Conservation (phyloP, 176 grass and related monocot species). For the Triticum urartu region DNA sequence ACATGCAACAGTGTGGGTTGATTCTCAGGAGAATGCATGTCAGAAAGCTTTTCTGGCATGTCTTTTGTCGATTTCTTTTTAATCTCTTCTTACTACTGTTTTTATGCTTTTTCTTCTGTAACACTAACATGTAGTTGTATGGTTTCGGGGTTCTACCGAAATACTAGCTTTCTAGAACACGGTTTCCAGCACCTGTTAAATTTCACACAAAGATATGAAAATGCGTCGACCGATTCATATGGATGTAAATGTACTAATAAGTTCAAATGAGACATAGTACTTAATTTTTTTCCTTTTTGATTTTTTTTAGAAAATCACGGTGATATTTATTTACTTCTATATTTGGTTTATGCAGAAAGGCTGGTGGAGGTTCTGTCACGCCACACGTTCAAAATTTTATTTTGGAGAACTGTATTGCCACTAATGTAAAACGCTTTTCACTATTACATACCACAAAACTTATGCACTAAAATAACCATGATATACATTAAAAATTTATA, state of each 20-base stretch:
- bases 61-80: neutral
- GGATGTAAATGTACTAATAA: neutral
- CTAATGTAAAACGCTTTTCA: slow-evolving; percentile 49
- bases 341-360: slow-evolving; percentile 54
- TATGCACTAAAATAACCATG: neutral
- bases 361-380: slow-evolving; percentile 74
- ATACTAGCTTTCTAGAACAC: neutral
- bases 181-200: neutral
- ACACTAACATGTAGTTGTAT: neutral
- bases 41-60: neutral
- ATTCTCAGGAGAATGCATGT: neutral
- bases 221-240: too few species aligned
- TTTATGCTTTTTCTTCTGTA: neutral
- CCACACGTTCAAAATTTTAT: slow-evolving; percentile 64
- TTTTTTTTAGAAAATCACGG: neutral
- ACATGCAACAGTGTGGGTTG: neutral
- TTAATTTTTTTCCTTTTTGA: neutral
- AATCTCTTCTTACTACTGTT: neutral
- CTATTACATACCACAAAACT: neutral
- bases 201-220: neutral
- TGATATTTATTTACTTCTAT: neutral
- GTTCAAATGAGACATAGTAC: neutral
- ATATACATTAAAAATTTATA: neutral
- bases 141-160: too few species aligned
- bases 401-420: slow-evolving; percentile 48